Evolutionary conservation across 352 stramenopile species (phyloP).

Genomic region (Pythium aphanidermatum): DNA sequence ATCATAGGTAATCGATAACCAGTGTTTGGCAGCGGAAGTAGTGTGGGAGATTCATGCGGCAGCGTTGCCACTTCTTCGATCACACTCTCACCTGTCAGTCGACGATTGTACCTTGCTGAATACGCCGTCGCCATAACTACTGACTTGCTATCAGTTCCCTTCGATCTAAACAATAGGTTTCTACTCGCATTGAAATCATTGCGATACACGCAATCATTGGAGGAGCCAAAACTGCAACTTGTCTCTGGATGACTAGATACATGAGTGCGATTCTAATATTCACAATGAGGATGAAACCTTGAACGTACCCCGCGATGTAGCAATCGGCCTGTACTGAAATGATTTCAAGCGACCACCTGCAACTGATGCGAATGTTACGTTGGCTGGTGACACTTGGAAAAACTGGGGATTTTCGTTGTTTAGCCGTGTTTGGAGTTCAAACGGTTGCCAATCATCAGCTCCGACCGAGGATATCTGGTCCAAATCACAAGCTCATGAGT

Average conservation of each 20-base stretch:
- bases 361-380: not conserved
- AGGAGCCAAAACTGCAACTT: conserved; percentile 3
- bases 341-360: not conserved
- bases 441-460: conserved; percentile 10
- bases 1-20: no score
- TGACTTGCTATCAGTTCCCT: conserved; percentile 4
- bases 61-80: no score
- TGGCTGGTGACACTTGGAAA: conserved; percentile 2
- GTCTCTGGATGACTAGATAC: not conserved
- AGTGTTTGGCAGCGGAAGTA: no score
- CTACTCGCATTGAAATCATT: conserved; percentile 8
- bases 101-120: conserved; percentile 2
- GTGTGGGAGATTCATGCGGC: no score
- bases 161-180: not conserved
- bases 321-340: conserved; percentile 6
- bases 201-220: conserved; percentile 16
- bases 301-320: no score
- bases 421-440: conserved; percentile 17
- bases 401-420: conserved; percentile 6
- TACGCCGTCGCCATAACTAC: conserved; percentile 2
- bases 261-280: conserved; percentile 1
- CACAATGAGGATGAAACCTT: no score
- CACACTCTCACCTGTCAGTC: not conserved
- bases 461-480: conserved; percentile 10
- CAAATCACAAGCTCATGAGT: no score